A percentile compares a stretch with the other conserved stretches of the same genome.
Conservation (phyloP, 2,329 filamentous ascomycete genomes). For the Fusarium humuli region DNA sequence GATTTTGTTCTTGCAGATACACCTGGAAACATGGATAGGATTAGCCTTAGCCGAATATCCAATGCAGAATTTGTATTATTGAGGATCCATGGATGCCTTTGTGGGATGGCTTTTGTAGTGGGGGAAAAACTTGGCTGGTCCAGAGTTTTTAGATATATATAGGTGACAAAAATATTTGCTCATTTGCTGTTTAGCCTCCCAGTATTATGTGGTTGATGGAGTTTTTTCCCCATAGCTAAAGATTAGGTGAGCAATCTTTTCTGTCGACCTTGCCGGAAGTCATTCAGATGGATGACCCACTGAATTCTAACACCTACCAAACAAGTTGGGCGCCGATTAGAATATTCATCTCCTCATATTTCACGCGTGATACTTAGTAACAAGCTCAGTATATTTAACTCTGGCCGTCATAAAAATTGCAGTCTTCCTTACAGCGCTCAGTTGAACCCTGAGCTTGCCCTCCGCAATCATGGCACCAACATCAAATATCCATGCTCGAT, state of each 20-base stretch:
- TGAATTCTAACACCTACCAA: constrained; percentile 37
- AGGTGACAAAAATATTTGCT: neutral
- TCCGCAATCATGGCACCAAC: constrained; percentile 63
- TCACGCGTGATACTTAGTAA: neutral
- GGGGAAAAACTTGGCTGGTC: neutral
- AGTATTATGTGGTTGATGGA: neutral
- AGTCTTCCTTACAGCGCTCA: neutral
- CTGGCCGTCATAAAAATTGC: too few relatives aligned
- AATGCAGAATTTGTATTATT: neutral
- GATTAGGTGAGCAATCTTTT: neutral
- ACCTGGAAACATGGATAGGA: neutral
- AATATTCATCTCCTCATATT: constrained; percentile 9
- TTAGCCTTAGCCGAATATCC: neutral
- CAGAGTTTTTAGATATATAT: neutral
- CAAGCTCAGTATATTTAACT: neutral
- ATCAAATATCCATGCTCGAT: constrained; percentile 75
- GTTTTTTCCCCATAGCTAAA: neutral
- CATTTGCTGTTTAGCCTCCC: neutral
- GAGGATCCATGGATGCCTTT: neutral
- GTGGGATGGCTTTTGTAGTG: neutral
- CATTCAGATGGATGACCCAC: constrained; percentile 25
- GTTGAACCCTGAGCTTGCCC: neutral
- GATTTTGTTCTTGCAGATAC: neutral
- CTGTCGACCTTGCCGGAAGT: neutral
- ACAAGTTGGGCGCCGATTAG: constrained; percentile 7